Conservation (phyloP, 805 yeast genomes). For the Candida vartiovaarae region DNA sequence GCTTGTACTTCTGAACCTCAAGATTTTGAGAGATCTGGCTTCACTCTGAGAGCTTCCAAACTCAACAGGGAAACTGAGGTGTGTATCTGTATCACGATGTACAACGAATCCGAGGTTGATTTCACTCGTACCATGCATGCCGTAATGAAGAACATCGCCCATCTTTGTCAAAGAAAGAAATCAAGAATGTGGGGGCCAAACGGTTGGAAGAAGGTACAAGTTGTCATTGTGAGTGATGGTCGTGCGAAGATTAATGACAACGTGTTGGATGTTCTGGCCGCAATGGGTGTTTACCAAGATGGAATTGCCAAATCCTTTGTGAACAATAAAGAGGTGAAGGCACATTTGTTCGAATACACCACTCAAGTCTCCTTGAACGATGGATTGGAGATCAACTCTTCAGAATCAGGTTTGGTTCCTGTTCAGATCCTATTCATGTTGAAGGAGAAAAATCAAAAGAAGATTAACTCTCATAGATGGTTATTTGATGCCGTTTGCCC, state of each 20-base stretch:
- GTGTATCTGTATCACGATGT: slow-evolving; percentile 92
- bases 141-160: slow-evolving; percentile 87
- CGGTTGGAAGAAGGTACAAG: slow-evolving; percentile 96
- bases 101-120: slow-evolving; percentile 87
- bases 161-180: slow-evolving; percentile 71
- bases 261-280: slow-evolving; percentile 81
- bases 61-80: slow-evolving; percentile 88
- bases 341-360: slow-evolving; percentile 93
- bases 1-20: slow-evolving; percentile 95
- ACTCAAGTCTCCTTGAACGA: slow-evolving; percentile 92
- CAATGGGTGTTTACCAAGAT: slow-evolving; percentile 95
- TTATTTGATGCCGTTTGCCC: slow-evolving; percentile 93
- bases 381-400: slow-evolving; percentile 82
- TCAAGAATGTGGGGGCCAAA: slow-evolving; percentile 93
- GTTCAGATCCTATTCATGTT: slow-evolving; percentile 90
- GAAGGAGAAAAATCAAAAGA: slow-evolving; percentile 87
- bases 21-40: slow-evolving; percentile 71
- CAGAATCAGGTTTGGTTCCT: slow-evolving; percentile 85
- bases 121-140: slow-evolving; percentile 93
- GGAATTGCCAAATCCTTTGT: slow-evolving; percentile 94
- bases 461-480: slow-evolving; percentile 98
- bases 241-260: slow-evolving; percentile 82
- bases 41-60: slow-evolving; percentile 79
- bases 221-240: slow-evolving; percentile 89
- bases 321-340: slow-evolving; percentile 83